Evolutionary conservation across 2,329 filamentous ascomycete species (phyloP), one percentile per base, ranked within the genome.

Genomic region (Trichoderma afroharzianum): DNA sequence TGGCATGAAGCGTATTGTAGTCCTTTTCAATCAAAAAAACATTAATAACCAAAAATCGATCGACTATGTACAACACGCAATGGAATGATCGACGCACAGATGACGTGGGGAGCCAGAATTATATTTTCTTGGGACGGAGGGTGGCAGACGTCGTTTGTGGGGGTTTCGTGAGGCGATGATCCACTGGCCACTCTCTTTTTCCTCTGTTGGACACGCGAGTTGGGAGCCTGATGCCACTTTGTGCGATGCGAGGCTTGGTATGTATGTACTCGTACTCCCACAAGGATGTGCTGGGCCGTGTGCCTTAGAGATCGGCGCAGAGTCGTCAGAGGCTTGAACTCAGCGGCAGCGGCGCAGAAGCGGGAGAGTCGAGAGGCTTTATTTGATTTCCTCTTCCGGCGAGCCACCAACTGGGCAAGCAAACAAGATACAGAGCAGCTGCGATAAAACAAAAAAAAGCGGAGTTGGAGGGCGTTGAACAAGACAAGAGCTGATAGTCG

Each of bases 281-380:
- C 57, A 33, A 21, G 18, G 30, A 47, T 43, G 14, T 12, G 36
- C 26, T 43, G 36, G 47, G 18, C 21, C 57, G 53, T 43, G 64
- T 50, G 26, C 63, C 57, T 53, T 62, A 15, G 2, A 2, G 36
- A 26, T 50, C 57, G 39, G 39, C 57, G n/a, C 39, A 28, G 39
- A 47, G 43, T 69, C 66, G 66, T 69, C 66, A 69, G 66, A 69
- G 66, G 66, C 66, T 69, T 69, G 66, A 69, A 69, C 64, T 68
- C 53, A 32, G 24, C 66, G 57, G 36, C 39, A 58, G 28, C 39
- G 66, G 55, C 66, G 57, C 39, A 68, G 11, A 43, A 47, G 28
- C 28, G 55, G 58, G 58, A 70, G 59, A 62, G 32, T 59, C 68
- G 43, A 70, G 59, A 43, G 68, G 24, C 59, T 70, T 70, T 70